phyloP scores from a whole-genome alignment of 176 grass and related monocot species.

The Oryza coarctata region DNA sequence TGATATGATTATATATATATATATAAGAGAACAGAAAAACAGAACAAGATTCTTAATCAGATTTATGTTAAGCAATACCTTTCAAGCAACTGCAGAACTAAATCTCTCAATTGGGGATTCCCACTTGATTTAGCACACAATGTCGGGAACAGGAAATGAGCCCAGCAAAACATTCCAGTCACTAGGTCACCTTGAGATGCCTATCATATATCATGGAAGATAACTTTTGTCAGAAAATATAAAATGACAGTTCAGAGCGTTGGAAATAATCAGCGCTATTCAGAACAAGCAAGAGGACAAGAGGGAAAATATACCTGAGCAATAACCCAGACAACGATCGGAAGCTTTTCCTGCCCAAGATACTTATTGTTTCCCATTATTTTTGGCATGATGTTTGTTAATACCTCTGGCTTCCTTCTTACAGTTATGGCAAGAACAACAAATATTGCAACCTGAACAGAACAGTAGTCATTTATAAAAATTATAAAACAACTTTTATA shows the following conservation, averaged over 20 bases:
- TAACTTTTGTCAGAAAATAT: background rate
- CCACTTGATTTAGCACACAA: constrained; percentile 71
- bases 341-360: constrained; percentile 84
- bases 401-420: constrained; percentile 74
- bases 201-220: constrained; percentile 32
- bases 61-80: constrained; percentile 47
- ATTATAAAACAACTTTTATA: constrained; percentile 1
- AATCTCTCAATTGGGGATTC: constrained; percentile 84
- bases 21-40: background rate
- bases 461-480: constrained; percentile 20
- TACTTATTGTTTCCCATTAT: constrained; percentile 76
- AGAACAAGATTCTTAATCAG: background rate
- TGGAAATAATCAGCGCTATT: background rate
- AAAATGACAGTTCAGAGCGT: background rate
- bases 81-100: constrained; percentile 88
- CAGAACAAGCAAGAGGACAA: background rate
- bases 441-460: constrained; percentile 86
- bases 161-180: constrained; percentile 79
- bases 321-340: constrained; percentile 78
- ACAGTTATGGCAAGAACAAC: constrained; percentile 84
- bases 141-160: constrained; percentile 76
- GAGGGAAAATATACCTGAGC: constrained; percentile 55
- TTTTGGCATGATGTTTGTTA: constrained; percentile 56
- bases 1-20: background rate
- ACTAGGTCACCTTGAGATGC: constrained; percentile 83